Evolutionary conservation across 768 basidiomycete species (phyloP).

Genomic region (Boletus subparvulus): DNA sequence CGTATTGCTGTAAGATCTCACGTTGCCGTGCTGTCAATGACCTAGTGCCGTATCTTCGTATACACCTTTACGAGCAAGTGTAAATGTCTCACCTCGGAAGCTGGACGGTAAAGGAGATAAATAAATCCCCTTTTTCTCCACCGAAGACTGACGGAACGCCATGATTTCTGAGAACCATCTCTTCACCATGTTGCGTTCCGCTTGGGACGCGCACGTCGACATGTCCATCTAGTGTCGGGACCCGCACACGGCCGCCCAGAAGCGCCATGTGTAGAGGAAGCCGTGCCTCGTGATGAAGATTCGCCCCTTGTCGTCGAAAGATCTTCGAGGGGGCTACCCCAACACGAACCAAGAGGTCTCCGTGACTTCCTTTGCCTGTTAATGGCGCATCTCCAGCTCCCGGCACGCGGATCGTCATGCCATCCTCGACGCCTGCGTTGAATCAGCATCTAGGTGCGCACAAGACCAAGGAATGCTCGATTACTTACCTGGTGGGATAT

Average conservation of each 20-base stretch:
- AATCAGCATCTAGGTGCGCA: conserved; percentile 9
- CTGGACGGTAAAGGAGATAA: conserved; percentile 83
- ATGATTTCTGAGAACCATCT: conserved; percentile 89
- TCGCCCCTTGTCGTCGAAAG: conserved; percentile 88
- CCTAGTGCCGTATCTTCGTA: conserved; percentile 41
- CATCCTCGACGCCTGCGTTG: conserved; percentile 83
- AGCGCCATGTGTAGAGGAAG: conserved; percentile 91
- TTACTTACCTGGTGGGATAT: conserved; percentile 79
- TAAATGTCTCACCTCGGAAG: conserved; percentile 75
- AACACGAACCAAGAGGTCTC: conserved; percentile 86
- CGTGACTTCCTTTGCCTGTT: conserved; percentile 70
- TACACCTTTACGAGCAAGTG: conserved; percentile 6
- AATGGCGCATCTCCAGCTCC: conserved; percentile 83
- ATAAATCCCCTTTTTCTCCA: conserved; percentile 75
- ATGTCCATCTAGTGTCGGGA: conserved; percentile 93
- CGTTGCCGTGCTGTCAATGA: conserved; percentile 81
- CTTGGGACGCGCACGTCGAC: conserved; percentile 90
- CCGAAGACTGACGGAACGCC: conserved; percentile 69
- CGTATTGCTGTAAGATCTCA: conserved; percentile 84
- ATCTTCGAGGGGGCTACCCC: conserved; percentile 78
- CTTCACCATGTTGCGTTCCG: conserved; percentile 96
- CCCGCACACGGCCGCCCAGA: conserved; percentile 88
- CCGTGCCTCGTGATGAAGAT: conserved; percentile 85
- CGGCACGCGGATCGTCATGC: conserved; percentile 84
- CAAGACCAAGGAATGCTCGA: neutral